Evolutionary conservation across 257 asterid genomes (phyloP).

Genomic region (Salvia splendens): DNA sequence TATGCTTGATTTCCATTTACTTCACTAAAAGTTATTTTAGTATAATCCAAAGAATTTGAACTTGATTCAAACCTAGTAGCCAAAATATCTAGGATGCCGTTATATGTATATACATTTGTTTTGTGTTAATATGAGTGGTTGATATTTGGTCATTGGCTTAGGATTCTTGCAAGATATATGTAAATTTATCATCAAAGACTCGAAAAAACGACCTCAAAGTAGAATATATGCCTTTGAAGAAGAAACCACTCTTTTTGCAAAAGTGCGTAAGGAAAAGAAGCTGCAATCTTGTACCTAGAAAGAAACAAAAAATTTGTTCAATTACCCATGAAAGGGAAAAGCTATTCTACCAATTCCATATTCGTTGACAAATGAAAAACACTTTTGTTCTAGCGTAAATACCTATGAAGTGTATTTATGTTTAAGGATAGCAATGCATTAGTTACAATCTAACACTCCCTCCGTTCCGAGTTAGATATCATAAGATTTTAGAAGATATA

Average conservation of each 20-base stretch:
- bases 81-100: constrained; percentile 19
- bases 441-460: no score
- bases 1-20: not conserved
- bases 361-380: not conserved
- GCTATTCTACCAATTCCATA: not conserved
- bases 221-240: constrained; percentile 33
- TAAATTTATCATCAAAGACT: not conserved
- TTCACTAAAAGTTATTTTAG: not conserved
- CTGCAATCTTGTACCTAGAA: not conserved
- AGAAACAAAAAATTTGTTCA: not conserved
- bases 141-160: constrained; percentile 7
- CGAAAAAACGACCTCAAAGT: not conserved
- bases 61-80: constrained; percentile 14
- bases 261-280: constrained; percentile 14
- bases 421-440: no score
- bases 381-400: not conserved
- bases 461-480: no score
- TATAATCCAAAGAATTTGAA: constrained; percentile 1
- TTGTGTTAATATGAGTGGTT: constrained; percentile 15
- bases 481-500: no score
- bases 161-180: constrained; percentile 30
- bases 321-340: constrained; percentile 18
- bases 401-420: no score
- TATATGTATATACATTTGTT: not conserved
- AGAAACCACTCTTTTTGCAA: constrained; percentile 16